Conservation (phyloP, 1,284 basidiomycete species). For the Sporisorium exsertum region DNA sequence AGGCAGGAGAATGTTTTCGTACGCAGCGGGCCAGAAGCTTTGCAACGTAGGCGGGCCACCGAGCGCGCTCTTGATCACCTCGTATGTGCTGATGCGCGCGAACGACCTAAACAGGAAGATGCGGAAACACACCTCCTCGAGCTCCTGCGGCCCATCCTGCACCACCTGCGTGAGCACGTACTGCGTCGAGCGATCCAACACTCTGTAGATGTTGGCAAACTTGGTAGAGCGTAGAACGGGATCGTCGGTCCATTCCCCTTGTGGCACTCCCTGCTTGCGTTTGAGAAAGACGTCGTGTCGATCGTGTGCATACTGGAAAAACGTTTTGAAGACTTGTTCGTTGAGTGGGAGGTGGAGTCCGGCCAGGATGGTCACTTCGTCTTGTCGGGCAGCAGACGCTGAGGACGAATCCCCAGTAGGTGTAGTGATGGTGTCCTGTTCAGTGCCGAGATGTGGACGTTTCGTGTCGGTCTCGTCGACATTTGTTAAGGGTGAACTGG, state of each 20-base stretch:
- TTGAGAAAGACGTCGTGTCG: constrained; percentile 33
- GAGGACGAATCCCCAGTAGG: not conserved
- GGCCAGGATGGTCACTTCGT: constrained; percentile 35
- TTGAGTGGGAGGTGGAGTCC: constrained; percentile 43
- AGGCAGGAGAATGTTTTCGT: constrained; percentile 72
- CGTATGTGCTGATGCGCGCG: constrained; percentile 76
- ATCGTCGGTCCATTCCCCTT: constrained; percentile 69
- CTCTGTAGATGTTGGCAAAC: constrained; percentile 77
- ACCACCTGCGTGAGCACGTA: constrained; percentile 76
- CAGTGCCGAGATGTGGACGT: constrained; percentile 8
- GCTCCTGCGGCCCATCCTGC: constrained; percentile 75
- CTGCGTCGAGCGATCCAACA: constrained; percentile 76
- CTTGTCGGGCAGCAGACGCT: constrained; percentile 1
- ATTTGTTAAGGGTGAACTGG: not conserved
- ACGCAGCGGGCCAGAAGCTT: constrained; percentile 72
- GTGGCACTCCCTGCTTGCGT: constrained; percentile 14
- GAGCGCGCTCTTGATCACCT: constrained; percentile 73
- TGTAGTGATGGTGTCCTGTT: not conserved
- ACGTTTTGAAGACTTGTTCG: constrained; percentile 32
- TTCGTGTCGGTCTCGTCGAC: constrained; percentile 4
- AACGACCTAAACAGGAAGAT: constrained; percentile 76
- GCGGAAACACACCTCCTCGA: constrained; percentile 75
- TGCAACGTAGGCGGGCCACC: constrained; percentile 73
- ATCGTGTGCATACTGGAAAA: constrained; percentile 40
- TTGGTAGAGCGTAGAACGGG: constrained; percentile 72